These are phyloP conservation scores for Rosa rugosa DNA, from an alignment of 306 rosid species.

Conservation along the genomic window DNA sequence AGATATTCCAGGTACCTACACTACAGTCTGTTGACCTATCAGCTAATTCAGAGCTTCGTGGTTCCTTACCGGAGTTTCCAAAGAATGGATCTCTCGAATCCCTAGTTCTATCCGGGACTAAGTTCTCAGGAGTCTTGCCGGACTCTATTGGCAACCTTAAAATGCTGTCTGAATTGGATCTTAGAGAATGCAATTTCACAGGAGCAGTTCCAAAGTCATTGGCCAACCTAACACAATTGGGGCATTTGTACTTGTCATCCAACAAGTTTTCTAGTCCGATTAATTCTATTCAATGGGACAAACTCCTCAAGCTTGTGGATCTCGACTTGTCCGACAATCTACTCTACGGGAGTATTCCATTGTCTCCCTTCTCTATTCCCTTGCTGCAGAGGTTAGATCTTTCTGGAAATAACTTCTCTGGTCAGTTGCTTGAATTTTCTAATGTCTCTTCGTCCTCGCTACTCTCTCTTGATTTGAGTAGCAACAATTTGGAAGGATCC, in stretches of 20 bases:
- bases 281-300: slow-evolving; percentile 14
- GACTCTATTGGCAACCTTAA: slow-evolving; percentile 21
- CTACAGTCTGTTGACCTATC: slow-evolving; percentile 5
- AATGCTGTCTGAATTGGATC: slow-evolving; percentile 6
- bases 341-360: slow-evolving; percentile 27
- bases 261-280: slow-evolving; percentile 23
- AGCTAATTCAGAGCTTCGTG: slow-evolving; percentile 2
- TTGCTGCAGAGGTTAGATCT: not conserved
- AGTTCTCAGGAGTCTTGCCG: slow-evolving; percentile 22
- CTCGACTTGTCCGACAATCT: slow-evolving; percentile 14
- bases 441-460: slow-evolving; percentile 19
- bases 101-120: not conserved
- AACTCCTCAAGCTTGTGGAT: not conserved
- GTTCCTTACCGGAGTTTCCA: slow-evolving; percentile 18
- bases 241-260: slow-evolving; percentile 1
- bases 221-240: slow-evolving; percentile 14
- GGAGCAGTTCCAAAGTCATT: slow-evolving; percentile 19
- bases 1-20: slow-evolving; percentile 22
- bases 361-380: slow-evolving; percentile 15
- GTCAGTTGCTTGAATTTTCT: slow-evolving; percentile 15
- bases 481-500: slow-evolving; percentile 46
- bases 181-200: slow-evolving; percentile 4
- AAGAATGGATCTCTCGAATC: not conserved
- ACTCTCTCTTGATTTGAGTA: slow-evolving; percentile 33
- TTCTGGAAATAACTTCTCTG: slow-evolving; percentile 1